These are phyloP conservation scores for Yamadazyma friedrichii DNA, from an alignment of 1,139 yeast genomes.

Conservation along the genomic window DNA sequence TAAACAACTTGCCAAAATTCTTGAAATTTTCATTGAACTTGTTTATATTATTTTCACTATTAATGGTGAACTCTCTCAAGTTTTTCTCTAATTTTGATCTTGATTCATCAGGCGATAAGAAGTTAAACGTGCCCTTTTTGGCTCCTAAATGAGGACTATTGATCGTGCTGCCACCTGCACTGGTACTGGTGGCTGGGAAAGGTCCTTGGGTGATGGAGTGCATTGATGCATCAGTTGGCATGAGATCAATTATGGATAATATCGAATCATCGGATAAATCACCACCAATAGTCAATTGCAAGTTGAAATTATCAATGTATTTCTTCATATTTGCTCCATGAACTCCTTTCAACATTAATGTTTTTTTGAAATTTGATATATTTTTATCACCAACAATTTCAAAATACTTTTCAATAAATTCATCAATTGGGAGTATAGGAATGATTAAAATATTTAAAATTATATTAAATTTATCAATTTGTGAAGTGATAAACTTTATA, in stretches of 20 bases:
- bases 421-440: constrained; percentile 60
- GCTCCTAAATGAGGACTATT: neutral
- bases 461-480: constrained; percentile 55
- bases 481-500: constrained; percentile 47
- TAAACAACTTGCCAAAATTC: constrained; percentile 58
- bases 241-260: constrained; percentile 11
- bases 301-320: constrained; percentile 59
- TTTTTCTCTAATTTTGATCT: constrained; percentile 57
- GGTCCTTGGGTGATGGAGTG: neutral
- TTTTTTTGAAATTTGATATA: constrained; percentile 58
- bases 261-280: constrained; percentile 22
- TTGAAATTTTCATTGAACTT: constrained; percentile 60
- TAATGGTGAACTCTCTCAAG: constrained; percentile 50
- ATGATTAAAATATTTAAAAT: constrained; percentile 66
- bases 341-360: constrained; percentile 54
- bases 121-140: constrained; percentile 4
- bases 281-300: constrained; percentile 55
- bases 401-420: constrained; percentile 65
- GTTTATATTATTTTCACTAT: constrained; percentile 55
- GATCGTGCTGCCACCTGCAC: neutral
- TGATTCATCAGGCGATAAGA: constrained; percentile 10
- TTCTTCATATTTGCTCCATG: constrained; percentile 50
- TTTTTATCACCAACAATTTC: constrained; percentile 66
- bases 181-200: neutral
- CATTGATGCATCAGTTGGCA: neutral